Base-by-base conservation (phyloP, 2,329 filamentous ascomycete genomes). In the Reticulascus tulasneorum region DNA sequence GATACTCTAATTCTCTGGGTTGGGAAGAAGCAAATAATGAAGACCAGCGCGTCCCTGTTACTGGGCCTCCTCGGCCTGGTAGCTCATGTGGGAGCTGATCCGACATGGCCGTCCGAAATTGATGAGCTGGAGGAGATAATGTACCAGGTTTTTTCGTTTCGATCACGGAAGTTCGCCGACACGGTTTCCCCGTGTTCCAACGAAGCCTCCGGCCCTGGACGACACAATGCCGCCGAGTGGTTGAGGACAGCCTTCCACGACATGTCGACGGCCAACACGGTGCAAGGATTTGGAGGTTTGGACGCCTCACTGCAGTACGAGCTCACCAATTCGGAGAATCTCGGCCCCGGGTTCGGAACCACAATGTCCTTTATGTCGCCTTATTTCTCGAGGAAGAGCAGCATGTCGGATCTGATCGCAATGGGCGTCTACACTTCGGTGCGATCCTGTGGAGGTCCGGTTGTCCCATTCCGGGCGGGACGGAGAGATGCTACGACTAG, bases 91-190 rank as follows among this genome's bases (percentile, higher is more conserved):
- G 42, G 46, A 29, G 68, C 74, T 17, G 69, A 73, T 45, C 73
- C 72, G 21, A 82, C 76, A 48, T 82, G 78, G 78, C 78, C 78
- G 3, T 69, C 74, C 3, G 49, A 64, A 10, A 67, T 67, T 13
- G 78, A 82, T 48, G 77, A 82, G 52, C 59, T 82, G 40, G 78
- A 82, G 55, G 77, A 80, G 53, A 72, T 81, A 45, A 75, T 82
- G 64, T 78, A 71, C 49, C 72, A 81, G 47, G 70, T 73, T 34
- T 60, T 64, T 22, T 75, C 74, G 4, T 74, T 77, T 49, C 62
- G 66, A 29, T 64, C 69, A 21, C 66, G 75, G 43, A 66, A 71
- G 25, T 79, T 82, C 51, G 68, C 74, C 29, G 67, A 69, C 33
- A 67, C 67, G 11, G 70, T 82, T 37, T 74, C 66, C 22, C 77